A percentile compares a stretch with the other conserved stretches of the same genome.
phyloP scores from a whole-genome alignment of 163 green algal genomes.

The Coccomyxa subellipsoidea region DNA sequence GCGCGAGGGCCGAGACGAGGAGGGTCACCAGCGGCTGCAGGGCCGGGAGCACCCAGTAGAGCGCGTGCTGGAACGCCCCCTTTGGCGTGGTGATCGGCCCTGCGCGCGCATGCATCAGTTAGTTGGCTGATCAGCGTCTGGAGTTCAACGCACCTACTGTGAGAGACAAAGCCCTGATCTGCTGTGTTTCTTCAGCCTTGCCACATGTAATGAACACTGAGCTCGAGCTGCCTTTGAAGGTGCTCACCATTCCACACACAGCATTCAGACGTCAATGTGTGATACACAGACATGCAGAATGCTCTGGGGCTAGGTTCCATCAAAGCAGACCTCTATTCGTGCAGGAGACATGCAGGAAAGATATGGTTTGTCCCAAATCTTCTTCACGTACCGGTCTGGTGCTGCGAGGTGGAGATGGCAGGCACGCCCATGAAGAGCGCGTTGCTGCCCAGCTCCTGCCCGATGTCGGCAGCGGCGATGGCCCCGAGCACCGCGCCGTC shows the following conservation, averaged over 20 bases:
- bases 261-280: no score
- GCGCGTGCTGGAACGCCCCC: not conserved
- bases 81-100: conserved; percentile 1
- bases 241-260: no score
- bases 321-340: no score
- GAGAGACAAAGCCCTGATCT: no score
- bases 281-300: no score
- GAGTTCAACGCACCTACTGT: no score
- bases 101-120: not conserved
- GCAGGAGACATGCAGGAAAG: no score
- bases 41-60: conserved; percentile 1
- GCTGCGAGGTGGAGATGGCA: not conserved
- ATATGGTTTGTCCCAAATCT: no score
- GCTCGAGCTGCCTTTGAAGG: no score
- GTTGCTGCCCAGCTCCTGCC: not conserved
- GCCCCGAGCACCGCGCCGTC: not conserved
- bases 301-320: no score
- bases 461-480: not conserved
- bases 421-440: conserved; percentile 9
- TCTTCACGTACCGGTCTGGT: not conserved
- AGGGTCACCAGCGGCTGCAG: not conserved
- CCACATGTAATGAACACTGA: no score
- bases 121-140: not conserved
- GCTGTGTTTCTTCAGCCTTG: no score
- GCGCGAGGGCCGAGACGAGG: not conserved